Evolutionary conservation across 352 stramenopile species (phyloP).

Genomic region (Globisporangium acanthophoron): DNA sequence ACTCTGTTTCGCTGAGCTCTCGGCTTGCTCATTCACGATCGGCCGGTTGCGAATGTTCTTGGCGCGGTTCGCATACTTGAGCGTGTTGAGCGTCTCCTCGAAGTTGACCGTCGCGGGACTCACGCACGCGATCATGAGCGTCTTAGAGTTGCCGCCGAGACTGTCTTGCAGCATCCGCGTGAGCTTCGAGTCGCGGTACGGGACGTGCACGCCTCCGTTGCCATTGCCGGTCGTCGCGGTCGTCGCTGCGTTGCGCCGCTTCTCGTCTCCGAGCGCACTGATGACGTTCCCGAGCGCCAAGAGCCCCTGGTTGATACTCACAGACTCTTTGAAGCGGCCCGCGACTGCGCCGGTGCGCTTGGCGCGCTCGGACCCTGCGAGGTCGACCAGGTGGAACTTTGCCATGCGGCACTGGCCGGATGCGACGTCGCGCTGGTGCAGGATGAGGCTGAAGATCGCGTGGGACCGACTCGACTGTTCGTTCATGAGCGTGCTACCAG

Average conservation of each 20-base stretch:
- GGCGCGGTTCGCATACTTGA: slow-evolving; percentile 98
- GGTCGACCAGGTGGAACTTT: slow-evolving; percentile 95
- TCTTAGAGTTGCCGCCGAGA: slow-evolving; percentile 87
- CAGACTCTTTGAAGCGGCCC: slow-evolving; percentile 89
- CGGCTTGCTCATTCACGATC: slow-evolving; percentile 90
- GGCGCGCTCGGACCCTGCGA: slow-evolving; percentile 92
- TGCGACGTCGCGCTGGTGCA: slow-evolving; percentile 60
- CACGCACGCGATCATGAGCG: slow-evolving; percentile 89
- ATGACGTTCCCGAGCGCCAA: slow-evolving; percentile 96
- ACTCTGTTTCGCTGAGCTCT: slow-evolving; percentile 44
- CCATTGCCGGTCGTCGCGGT: slow-evolving; percentile 11
- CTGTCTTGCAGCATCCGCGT: slow-evolving; percentile 86
- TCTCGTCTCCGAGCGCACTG: slow-evolving; percentile 89
- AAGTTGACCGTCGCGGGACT: slow-evolving; percentile 78
- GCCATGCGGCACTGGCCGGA: slow-evolving; percentile 48
- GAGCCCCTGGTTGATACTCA: slow-evolving; percentile 95
- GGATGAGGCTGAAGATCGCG: slow-evolving; percentile 86
- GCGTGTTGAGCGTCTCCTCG: slow-evolving; percentile 96
- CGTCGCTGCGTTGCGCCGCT: slow-evolving; percentile 37
- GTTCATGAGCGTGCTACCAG: slow-evolving; percentile 89
- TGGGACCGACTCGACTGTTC: slow-evolving; percentile 87
- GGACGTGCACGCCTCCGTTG: slow-evolving; percentile 56
- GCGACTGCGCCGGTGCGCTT: slow-evolving; percentile 90
- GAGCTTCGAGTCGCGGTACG: slow-evolving; percentile 90
- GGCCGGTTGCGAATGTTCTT: slow-evolving; percentile 99